phyloP scores from a whole-genome alignment of 2,329 filamentous ascomycete genomes.

The Hypoxylon sp. region DNA sequence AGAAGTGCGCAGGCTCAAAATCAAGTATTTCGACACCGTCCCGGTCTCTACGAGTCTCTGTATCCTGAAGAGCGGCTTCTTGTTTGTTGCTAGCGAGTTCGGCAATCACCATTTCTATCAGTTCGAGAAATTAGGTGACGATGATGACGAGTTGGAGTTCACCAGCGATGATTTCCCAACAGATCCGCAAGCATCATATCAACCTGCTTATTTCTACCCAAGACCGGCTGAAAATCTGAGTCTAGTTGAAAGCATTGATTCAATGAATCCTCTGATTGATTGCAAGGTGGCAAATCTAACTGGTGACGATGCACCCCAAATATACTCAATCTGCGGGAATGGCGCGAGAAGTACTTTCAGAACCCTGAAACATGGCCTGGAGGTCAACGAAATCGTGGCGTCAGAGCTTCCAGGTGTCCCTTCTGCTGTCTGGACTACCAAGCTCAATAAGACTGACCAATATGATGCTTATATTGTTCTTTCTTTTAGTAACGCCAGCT shows the following conservation, averaged over 20 bases:
- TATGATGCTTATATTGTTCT: conserved; percentile 97
- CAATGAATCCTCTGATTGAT: conserved; percentile 91
- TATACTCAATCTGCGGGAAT: conserved; percentile 92
- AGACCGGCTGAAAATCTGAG: conserved; percentile 85
- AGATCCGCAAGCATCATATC: conserved; percentile 79
- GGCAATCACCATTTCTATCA: conserved; percentile 97
- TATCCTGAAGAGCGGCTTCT: conserved; percentile 94
- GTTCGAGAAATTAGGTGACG: conserved; percentile 96
- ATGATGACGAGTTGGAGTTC: conserved; percentile 91
- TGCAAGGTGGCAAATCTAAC: conserved; percentile 93
- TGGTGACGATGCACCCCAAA: conserved; percentile 94
- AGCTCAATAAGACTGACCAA: conserved; percentile 83
- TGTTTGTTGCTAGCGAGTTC: conserved; percentile 92
- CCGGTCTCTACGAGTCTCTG: conserved; percentile 89
- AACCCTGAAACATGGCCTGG: conserved; percentile 91
- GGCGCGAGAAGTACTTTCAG: conserved; percentile 92
- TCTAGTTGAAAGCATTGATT: conserved; percentile 86
- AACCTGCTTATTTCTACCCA: conserved; percentile 88
- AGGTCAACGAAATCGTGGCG: conserved; percentile 96
- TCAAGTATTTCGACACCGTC: conserved; percentile 98
- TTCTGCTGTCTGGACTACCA: conserved; percentile 95
- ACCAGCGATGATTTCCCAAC: conserved; percentile 85
- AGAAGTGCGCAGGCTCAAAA: conserved; percentile 85
- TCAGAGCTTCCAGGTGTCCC: conserved; percentile 92
- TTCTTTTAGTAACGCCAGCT: conserved; percentile 88